Base-by-base conservation (phyloP, 805 yeast species). In the Cephaloascus fragrans region DNA sequence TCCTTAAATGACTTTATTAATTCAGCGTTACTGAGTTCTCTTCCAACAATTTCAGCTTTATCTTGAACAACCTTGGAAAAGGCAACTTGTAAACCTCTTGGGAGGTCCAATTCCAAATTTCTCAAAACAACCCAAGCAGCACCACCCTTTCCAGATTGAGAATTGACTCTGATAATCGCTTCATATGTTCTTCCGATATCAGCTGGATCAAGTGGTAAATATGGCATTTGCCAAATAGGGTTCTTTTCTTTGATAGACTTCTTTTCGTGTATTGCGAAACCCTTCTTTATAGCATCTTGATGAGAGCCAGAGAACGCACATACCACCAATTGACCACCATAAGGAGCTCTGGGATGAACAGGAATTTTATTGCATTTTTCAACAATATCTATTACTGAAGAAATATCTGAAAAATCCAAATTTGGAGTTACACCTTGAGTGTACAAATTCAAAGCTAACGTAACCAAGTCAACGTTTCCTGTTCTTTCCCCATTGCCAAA, bases 121-220 rank as follows among this genome's bases (percentile, higher is more conserved):
- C 85, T 71, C 53, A 84, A 67, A 52, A 84, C 81, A 47, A 85
- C 80, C 93, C 94, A 84, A 4, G 94, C 85, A 9, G 90, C 83
- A 47, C 94, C 94, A 51, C 94, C 94, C 62, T 84, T 84, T 44
- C 95, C 95, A 19, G 85, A 75, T 62, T 84, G 94, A 10, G 93
- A 83, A 61, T 84, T 84, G 56, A 84, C 93, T 54, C 95, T 76
- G 49, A 84, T 84, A 40, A 85, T 83, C n/a, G 94, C 93, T 61
- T 85, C 95, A 62, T 85, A 85, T n/a, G 82, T 82, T 57, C 93
- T 75, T 38, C 94, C 94, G 50, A 84, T 80, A 56, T 85, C 94
- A 48, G 74, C 69, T 35, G 95, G 95, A 55, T 84, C 95, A 52
- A 85, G 69, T 20, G 95, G 94, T 48, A 84, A 69, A 61, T 84